Evolutionary conservation across 805 yeast species (phyloP).

Genomic region (Starmerella gropengiesseri): DNA sequence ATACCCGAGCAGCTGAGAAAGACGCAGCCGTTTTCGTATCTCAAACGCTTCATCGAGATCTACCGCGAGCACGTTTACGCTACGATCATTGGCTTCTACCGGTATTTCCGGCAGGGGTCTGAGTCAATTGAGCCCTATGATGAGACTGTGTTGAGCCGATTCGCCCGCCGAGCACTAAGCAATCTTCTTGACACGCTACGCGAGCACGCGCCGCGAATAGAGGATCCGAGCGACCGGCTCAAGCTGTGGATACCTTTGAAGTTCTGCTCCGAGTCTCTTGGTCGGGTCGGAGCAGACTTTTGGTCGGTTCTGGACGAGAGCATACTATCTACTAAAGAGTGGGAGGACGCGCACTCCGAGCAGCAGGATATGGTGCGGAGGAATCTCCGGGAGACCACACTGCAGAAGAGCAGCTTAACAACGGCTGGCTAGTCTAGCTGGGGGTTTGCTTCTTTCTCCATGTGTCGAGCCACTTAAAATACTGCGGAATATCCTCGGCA

Average conservation of each 20-base stretch:
- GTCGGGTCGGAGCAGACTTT: conserved; percentile 60
- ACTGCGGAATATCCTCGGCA: conserved; percentile 32
- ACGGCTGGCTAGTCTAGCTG: background rate
- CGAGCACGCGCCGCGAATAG: conserved; percentile 25
- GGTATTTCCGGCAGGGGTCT: conserved; percentile 41
- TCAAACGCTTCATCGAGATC: conserved; percentile 72
- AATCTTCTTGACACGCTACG: conserved; percentile 23
- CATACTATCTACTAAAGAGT: conserved; percentile 31
- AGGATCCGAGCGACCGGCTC: conserved; percentile 24
- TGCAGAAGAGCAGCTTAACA: conserved; percentile 7
- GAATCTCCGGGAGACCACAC: conserved; percentile 8
- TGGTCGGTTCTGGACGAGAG: conserved; percentile 33
- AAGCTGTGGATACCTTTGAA: conserved; percentile 62
- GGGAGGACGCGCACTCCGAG: conserved; percentile 36
- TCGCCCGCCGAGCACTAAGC: conserved; percentile 24
- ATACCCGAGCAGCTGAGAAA: conserved; percentile 41
- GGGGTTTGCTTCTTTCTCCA: background rate
- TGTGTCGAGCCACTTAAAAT: conserved; percentile 23
- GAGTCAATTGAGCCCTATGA: background rate
- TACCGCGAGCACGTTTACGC: conserved; percentile 74
- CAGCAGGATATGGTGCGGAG: conserved; percentile 31
- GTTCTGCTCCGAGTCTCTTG: conserved; percentile 79
- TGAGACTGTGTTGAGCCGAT: conserved; percentile 19
- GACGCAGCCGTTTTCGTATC: conserved; percentile 46
- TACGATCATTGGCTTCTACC: conserved; percentile 53